A percentile compares a stretch with the other conserved stretches of the same genome.
Conservation (phyloP, 768 basidiomycete species). For the Lactifluus pinguis region DNA sequence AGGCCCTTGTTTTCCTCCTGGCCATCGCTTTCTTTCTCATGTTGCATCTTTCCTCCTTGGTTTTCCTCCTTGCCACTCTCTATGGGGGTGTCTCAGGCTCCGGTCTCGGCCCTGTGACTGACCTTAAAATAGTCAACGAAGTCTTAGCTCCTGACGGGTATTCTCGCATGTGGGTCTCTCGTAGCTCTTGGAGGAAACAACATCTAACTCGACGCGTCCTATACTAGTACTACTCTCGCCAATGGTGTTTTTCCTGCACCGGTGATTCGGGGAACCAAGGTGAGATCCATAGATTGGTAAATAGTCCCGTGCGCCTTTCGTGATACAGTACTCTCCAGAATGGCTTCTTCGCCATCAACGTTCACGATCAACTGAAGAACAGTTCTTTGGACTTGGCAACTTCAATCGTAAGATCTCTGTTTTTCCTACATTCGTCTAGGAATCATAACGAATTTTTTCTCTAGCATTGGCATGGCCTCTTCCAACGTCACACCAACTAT, state of each 20-base stretch:
- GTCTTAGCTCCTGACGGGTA: conserved; percentile 22
- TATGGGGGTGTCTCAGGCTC: not conserved
- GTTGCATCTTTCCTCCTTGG: not conserved
- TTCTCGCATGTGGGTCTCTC: conserved; percentile 9
- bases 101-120: not conserved
- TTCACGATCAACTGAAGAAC: not conserved
- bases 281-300: not conserved
- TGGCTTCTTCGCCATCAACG: not conserved
- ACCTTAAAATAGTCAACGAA: conserved; percentile 1
- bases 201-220: not conserved
- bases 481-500: conserved; percentile 16
- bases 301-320: not conserved
- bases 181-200: not conserved
- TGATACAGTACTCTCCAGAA: not conserved
- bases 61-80: not conserved
- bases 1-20: not conserved
- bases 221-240: not conserved
- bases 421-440: not conserved
- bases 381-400: not conserved
- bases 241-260: not conserved
- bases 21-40: not conserved
- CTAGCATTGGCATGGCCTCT: conserved; percentile 21
- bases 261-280: not conserved
- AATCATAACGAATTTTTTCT: not conserved
- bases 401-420: not conserved